Conservation (phyloP, 2,329 filamentous ascomycete genomes). For the Nemania sp. region DNA sequence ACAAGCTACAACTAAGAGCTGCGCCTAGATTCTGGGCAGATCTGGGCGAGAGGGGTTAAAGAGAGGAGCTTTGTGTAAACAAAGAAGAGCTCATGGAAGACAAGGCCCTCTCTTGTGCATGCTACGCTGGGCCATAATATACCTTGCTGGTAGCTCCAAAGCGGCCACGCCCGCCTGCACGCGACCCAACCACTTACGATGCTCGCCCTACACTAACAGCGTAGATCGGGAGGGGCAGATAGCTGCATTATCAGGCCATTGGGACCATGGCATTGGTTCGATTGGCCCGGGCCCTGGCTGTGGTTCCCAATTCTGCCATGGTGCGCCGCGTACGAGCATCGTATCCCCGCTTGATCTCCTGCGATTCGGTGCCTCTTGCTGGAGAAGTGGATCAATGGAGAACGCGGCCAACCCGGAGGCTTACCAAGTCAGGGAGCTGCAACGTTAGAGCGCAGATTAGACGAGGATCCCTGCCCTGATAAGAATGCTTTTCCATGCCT, state of each 20-base stretch:
- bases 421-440: conserved; percentile 26
- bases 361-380: conserved; percentile 10
- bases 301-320: conserved; percentile 16
- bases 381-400: conserved; percentile 13
- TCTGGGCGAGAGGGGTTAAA: conserved; percentile 2
- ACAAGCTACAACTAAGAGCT: conserved; percentile 12
- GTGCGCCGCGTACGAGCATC: background rate
- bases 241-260: background rate
- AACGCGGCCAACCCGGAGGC: conserved; percentile 3
- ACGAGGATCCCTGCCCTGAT: conserved; percentile 12
- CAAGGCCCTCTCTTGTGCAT: background rate
- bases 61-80: background rate
- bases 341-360: conserved; percentile 7
- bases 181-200: no score
- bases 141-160: background rate
- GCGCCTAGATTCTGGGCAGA: conserved; percentile 21
- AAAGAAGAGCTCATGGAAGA: background rate
- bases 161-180: background rate
- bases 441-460: background rate
- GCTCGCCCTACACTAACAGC: no score
- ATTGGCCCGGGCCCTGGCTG: conserved; percentile 6
- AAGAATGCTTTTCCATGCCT: conserved; percentile 10
- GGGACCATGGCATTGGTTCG: conserved; percentile 8
- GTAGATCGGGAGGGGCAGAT: background rate
- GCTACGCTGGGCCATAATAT: conserved; percentile 8